Base-by-base conservation (phyloP, 805 yeast species). In the Myxozyma neotropica region DNA sequence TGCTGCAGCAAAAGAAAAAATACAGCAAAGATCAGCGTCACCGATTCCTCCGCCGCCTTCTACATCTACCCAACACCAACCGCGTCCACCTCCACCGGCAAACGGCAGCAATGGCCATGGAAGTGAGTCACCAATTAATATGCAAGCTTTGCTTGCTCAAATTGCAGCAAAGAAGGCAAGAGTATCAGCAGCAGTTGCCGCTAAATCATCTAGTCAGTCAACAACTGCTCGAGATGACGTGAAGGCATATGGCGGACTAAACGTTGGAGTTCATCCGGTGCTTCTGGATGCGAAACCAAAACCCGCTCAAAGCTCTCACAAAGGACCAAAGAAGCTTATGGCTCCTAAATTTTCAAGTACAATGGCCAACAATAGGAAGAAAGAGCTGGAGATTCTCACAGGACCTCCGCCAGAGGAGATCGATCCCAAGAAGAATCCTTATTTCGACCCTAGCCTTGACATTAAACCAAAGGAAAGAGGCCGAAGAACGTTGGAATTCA, bases 401-500 rank as follows among this genome's bases (percentile, higher is more conserved):
- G 67, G 62, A 5, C 58, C 63, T 35, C 38, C 65, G 17, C 44
- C 53, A 15, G 58, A 59, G 13, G 67, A 64, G 29, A 45, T 55
- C 13, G 60, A 64, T 35, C 59, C 63, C 5, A 29, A 57, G 23
- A 53, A 48, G 36, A 78, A 78, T 57, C 80, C 81, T 12, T 78
- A 77, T 58, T 70, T 71, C 48, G 75, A 72, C 60, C 70, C 70
- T 3, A 38, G 58, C 12, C 40, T 66, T 13, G 61, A 15, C 45
- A 58, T 29, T 19, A 48, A 46, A 23, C 63, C 63, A 42, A 53
- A 49, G 1, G 58, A 68, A n/a, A 53, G 75, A 31, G 68, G 66
- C 17, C 69, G 69, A 17, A 70, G 82, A 53, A 79, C 77, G 1
- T 72, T 86, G 43, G 71, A 70, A 15, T 83, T 89, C 67, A 84